Base-by-base conservation (phyloP, 1,139 yeast species). In the Taiozyma sp. region DNA sequence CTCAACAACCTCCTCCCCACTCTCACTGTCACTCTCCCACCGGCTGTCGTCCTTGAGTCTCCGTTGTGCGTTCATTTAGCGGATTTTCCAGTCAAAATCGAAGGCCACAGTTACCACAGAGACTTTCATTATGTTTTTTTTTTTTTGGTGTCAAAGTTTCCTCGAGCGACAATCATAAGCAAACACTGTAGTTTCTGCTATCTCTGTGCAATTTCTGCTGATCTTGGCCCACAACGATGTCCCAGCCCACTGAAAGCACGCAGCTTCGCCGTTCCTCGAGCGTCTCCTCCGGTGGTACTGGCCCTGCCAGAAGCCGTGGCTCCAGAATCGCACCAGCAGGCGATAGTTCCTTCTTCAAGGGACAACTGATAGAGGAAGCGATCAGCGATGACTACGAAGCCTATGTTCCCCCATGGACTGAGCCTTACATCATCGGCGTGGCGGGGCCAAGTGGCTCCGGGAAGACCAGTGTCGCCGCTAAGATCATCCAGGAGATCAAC, bases 371-470 rank as follows among this genome's bases (percentile, higher is more conserved):
- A 46, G 44, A 29, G 44, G 43, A 28, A 40, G 32, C 44, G 7
- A 16, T 41, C 36, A 44, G 47, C 12, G 43, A 45, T 22, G 46
- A 46, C 19, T 7, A 24, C 2, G 30, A 38, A 12, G 47, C 46
- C 6, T 87, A 88, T 64, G 79, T 81, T 16, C 98, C 98, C 3
- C 98, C 98, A 27, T 93, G 98, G 98, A 84, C 90, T 2, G 91
- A 90, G 54, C 98, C 98, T 0, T 93, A 91, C 65, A 84, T 93
- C 48, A 92, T 93, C 56, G 99, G 97, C 8, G 81, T 93, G 22
- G 97, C 97, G 0, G 99, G 99, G 1, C 83, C 87, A 51, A 87
- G 96, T 24, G 99, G 98, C 1, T 87, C 96, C 0, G 99, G 99
- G 3, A 93, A 93, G 66, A 93, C 99, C 0, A 87, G 96, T 32